Evolutionary conservation across 371 early-diverging fungal species (phyloP).

Genomic region (Parasitella parasitica): DNA sequence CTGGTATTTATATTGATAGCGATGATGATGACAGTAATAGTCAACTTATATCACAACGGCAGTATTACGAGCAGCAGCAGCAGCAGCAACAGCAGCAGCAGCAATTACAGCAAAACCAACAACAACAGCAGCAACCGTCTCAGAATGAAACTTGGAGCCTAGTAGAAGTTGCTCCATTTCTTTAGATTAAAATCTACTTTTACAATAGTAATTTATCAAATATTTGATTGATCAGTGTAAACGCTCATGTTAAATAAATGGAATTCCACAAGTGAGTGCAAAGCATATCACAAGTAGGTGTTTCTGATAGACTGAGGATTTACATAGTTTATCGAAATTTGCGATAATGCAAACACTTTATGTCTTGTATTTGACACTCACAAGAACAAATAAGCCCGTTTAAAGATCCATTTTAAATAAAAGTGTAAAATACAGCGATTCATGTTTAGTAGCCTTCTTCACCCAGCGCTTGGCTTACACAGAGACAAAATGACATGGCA

Average conservation of each 20-base stretch:
- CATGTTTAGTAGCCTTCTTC: no score
- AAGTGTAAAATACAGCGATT: no score
- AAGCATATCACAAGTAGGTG: no score
- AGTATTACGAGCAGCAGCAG: neutral
- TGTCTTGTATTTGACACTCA: no score
- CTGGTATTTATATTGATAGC: slow-evolving; percentile 20
- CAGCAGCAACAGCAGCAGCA: slow-evolving; percentile 5
- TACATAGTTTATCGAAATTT: no score
- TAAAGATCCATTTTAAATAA: no score
- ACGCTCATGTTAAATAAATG: no score
- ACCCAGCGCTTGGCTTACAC: no score
- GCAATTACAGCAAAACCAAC: slow-evolving; percentile 4
- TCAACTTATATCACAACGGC: neutral
- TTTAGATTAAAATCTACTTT: neutral
- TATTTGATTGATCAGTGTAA: neutral
- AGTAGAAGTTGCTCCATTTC: slow-evolving; percentile 49
- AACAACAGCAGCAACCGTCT: neutral
- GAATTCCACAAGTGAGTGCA: no score
- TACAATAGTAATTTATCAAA: neutral
- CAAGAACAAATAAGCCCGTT: no score
- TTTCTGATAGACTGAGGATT: neutral
- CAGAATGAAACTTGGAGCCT: slow-evolving; percentile 43
- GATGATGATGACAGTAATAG: slow-evolving; percentile 26
- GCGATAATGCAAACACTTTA: no score
- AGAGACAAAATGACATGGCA: no score